phyloP scores from a whole-genome alignment of 371 early-diverging fungal genomes.

The Rhizopus arrhizus region DNA sequence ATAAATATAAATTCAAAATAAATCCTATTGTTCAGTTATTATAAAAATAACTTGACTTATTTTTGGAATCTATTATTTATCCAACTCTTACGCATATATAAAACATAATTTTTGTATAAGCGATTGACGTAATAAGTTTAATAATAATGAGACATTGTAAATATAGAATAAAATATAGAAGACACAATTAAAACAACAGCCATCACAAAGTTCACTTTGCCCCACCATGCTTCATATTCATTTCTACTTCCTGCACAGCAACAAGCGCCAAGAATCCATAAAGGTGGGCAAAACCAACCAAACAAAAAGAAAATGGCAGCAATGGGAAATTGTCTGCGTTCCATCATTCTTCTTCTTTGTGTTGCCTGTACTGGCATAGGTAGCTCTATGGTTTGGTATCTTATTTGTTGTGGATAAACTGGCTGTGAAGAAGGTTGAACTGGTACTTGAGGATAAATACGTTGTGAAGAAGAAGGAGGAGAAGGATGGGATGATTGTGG shows the following conservation, averaged over 20 bases:
- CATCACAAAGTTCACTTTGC: slow-evolving; percentile 31
- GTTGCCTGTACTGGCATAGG: slow-evolving; percentile 5
- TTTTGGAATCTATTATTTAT: neutral
- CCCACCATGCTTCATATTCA: slow-evolving; percentile 32
- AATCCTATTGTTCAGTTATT: neutral
- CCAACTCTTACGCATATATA: neutral
- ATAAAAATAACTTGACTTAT: neutral
- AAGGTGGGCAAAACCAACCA: slow-evolving; percentile 33
- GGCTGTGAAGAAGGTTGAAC: neutral
- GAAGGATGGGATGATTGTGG: no score
- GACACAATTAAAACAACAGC: slow-evolving; percentile 21
- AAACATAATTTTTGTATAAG: no score
- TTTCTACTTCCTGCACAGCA: slow-evolving; percentile 33
- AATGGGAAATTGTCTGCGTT: slow-evolving; percentile 23
- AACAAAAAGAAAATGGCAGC: slow-evolving; percentile 30
- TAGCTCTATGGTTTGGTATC: slow-evolving; percentile 28
- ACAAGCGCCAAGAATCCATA: slow-evolving; percentile 36
- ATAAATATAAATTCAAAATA: neutral
- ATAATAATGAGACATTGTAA: slow-evolving; percentile 10
- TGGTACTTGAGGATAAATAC: slow-evolving; percentile 5
- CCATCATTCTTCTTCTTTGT: neutral
- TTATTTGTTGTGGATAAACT: neutral
- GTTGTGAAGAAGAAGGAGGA: neutral
- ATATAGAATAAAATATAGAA: slow-evolving; percentile 19
- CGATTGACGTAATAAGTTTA: no score